Base-by-base conservation (phyloP, 805 yeast species). In the Jamesozyma lodderae region DNA sequence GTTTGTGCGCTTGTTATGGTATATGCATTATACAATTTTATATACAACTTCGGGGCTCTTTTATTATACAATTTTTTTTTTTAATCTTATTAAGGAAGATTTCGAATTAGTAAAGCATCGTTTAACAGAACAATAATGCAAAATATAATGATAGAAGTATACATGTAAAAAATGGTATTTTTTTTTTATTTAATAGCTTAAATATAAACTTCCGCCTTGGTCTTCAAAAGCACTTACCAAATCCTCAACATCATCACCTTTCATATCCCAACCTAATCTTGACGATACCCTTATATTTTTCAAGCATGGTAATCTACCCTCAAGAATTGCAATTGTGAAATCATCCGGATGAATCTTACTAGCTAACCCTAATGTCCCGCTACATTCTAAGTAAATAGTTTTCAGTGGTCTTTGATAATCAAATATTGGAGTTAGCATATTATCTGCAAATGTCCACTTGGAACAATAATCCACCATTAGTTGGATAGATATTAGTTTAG, bases 321-420 rank as follows among this genome's bases (percentile, higher is more conserved):
- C 96, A 53, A 75, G 70, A 16, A 88, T 62, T 0, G 96, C 96
- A 33, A 87, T 70, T 0, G 92, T 83, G 41, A 92, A 65, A 57
- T 90, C 96, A 48, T 85, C 81, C 0, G 97, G 95, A 50, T 84
- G 85, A 24, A 92, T 63, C 52, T 85, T 85, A 18, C 79, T 73
- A 2, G 86, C 72, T 41, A 88, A 84, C 2, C 96, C 96, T 42
- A 82, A 61, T 63, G 80, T 75, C 1, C 97, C 96, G 43, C 94
- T 79, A 33, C 94, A 80, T 41, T 84, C 90, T 19, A 92, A 69
- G 52, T 75, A 75, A 25, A 92, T 58, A 1, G 75, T 70, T 37
- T 66, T 68, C 42, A 90, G 61, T 22, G 72, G 60, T 8, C 62
- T 41, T 10, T 52, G 47, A 9, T 44, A 44, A 7, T 41, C 37